Evolutionary conservation across 306 rosid species (phyloP).

Genomic region (Rubus idaeus): DNA sequence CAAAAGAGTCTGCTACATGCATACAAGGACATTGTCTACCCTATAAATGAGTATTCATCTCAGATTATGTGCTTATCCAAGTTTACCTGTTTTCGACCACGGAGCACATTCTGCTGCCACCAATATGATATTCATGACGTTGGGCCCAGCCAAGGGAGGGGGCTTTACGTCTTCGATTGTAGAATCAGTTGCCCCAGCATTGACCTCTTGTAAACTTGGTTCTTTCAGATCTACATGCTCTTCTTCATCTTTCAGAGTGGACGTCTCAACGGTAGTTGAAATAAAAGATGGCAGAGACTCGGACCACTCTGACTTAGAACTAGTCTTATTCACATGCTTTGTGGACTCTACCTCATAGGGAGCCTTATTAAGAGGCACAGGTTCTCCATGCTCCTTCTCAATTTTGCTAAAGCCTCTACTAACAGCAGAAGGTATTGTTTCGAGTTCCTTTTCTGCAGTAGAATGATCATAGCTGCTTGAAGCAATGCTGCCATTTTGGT

Average conservation of each 20-base stretch:
- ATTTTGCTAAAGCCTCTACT: conserved; percentile 29
- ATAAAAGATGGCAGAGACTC: conserved; percentile 38
- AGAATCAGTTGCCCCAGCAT: conserved; percentile 25
- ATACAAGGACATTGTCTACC: conserved; percentile 17
- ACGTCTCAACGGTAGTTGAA: conserved; percentile 19
- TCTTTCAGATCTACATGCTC: conserved; percentile 26
- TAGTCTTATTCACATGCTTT: conserved; percentile 26
- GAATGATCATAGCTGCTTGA: conserved; percentile 37
- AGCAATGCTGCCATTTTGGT: conserved; percentile 33
- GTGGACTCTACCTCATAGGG: conserved; percentile 25
- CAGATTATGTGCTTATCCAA: conserved; percentile 10
- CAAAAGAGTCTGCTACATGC: neutral
- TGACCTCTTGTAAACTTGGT: conserved; percentile 27
- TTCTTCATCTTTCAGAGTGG: conserved; percentile 32
- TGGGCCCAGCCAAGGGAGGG: conserved; percentile 84
- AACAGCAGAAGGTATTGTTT: conserved; percentile 28
- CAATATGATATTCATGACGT: conserved; percentile 83
- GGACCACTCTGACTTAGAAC: conserved; percentile 29
- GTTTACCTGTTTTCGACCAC: conserved; percentile 84
- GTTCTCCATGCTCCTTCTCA: conserved; percentile 32
- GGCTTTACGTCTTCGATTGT: conserved; percentile 37
- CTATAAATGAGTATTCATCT: conserved; percentile 1
- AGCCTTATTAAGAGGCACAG: conserved; percentile 27
- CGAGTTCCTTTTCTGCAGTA: conserved; percentile 39
- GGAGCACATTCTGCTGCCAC: conserved; percentile 95